A percentile compares a stretch with the other conserved stretches of the same genome.
Evolutionary conservation across 2,329 filamentous ascomycete species (phyloP).

Genomic region (Endoconidiophora laricicola): DNA sequence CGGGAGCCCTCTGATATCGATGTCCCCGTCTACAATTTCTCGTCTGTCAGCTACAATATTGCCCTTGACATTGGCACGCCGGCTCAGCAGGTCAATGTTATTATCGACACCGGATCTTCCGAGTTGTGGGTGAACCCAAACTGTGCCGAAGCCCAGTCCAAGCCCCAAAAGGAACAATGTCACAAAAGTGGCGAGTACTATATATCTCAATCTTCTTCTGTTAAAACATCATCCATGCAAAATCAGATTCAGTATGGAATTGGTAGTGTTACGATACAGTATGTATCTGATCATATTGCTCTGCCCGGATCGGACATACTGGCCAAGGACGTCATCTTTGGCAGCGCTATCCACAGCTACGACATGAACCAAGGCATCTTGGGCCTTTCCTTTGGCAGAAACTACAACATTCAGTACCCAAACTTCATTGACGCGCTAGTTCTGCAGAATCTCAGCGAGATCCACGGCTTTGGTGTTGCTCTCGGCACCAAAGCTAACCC

Average conservation of each 20-base stretch:
- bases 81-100: slow-evolving; percentile 22
- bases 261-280: slow-evolving; percentile 17
- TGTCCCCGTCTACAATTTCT: slow-evolving; percentile 13
- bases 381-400: slow-evolving; percentile 20
- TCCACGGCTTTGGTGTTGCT: slow-evolving; percentile 20
- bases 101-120: slow-evolving; percentile 26
- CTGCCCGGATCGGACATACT: slow-evolving; percentile 17
- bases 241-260: slow-evolving; percentile 19
- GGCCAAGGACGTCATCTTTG: slow-evolving; percentile 18
- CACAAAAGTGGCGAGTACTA: slow-evolving; percentile 12
- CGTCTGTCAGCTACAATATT: slow-evolving; percentile 23
- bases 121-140: slow-evolving; percentile 28
- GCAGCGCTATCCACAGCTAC: slow-evolving; percentile 17
- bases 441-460: slow-evolving; percentile 17
- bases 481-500: slow-evolving; percentile 19
- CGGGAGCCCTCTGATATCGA: slow-evolving; percentile 13
- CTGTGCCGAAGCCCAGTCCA: slow-evolving; percentile 16
- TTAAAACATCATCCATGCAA: slow-evolving; percentile 10
- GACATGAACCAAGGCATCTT: slow-evolving; percentile 20
- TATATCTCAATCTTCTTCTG: slow-evolving; percentile 16
- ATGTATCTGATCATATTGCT: slow-evolving; percentile 19
- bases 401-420: slow-evolving; percentile 17
- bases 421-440: slow-evolving; percentile 19
- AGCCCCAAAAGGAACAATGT: slow-evolving; percentile 12
- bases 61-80: slow-evolving; percentile 24